A percentile compares a stretch with the other conserved stretches of the same genome.
phyloP scores from a whole-genome alignment of 2,329 filamentous ascomycete genomes.

The Akanthomyces dipterigenus region DNA sequence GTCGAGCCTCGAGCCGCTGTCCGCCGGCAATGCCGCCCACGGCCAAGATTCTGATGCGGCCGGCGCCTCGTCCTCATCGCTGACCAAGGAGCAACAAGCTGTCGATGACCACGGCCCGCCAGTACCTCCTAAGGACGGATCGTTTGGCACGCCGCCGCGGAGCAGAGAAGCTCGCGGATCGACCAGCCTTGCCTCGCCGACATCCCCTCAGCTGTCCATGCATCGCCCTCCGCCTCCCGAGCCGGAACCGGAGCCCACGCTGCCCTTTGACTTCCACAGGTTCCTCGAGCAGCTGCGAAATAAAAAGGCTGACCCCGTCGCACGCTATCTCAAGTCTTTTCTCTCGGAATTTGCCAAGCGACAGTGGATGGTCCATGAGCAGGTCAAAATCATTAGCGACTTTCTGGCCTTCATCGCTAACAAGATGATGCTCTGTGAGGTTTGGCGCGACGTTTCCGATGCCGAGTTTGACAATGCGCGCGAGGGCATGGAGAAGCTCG shows the following conservation, averaged over 20 bases:
- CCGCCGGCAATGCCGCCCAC: slow-evolving; percentile 23
- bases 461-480: slow-evolving; percentile 97
- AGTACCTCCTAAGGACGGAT: slow-evolving; percentile 54
- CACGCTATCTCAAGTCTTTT: slow-evolving; percentile 91
- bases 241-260: slow-evolving; percentile 69
- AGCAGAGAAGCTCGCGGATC: slow-evolving; percentile 31
- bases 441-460: slow-evolving; percentile 93
- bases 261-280: slow-evolving; percentile 94
- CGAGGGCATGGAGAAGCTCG: slow-evolving; percentile 98
- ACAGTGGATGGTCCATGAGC: slow-evolving; percentile 99
- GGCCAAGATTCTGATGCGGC: slow-evolving; percentile 41
- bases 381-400: slow-evolving; percentile 97
- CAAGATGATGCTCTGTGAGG: slow-evolving; percentile 96
- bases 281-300: slow-evolving; percentile 95
- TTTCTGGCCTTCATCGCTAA: slow-evolving; percentile 95
- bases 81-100: slow-evolving; percentile 28
- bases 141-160: slow-evolving; percentile 32
- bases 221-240: slow-evolving; percentile 65
- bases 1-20: slow-evolving; percentile 73
- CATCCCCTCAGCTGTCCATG: slow-evolving; percentile 43
- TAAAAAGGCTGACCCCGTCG: slow-evolving; percentile 95
- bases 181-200: slow-evolving; percentile 26
- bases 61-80: slow-evolving; percentile 28
- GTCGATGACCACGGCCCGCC: slow-evolving; percentile 46
- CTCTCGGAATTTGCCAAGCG: slow-evolving; percentile 91